Percentiles rank a stretch among this genome's conserved stretches.
Evolutionary conservation across 2,329 filamentous ascomycete genomes (phyloP).

Genomic region (Epichloe gansuensis): DNA sequence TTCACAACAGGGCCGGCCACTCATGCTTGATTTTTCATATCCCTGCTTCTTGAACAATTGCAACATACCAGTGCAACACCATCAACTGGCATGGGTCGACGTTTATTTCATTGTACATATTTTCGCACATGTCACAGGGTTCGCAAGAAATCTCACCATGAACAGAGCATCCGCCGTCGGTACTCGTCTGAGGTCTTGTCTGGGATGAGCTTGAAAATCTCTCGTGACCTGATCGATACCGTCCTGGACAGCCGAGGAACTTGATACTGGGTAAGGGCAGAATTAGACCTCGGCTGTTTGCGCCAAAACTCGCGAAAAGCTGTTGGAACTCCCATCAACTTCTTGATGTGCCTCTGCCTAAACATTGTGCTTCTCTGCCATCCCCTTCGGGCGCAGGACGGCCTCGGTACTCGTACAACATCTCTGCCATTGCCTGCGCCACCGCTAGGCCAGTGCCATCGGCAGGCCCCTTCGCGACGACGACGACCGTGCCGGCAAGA

Average conservation of each 20-base stretch:
- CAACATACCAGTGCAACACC: background rate
- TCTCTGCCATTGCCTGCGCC: conserved; percentile 32
- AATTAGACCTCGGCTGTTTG: background rate
- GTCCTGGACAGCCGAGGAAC: background rate
- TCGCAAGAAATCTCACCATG: background rate
- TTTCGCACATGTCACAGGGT: background rate
- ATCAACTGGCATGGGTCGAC: background rate
- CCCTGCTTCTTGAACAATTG: conserved; percentile 8
- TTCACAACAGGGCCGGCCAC: conserved; percentile 38
- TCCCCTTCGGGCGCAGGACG: conserved; percentile 20
- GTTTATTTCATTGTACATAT: background rate
- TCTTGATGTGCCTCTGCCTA: conserved; percentile 30
- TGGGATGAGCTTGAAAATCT: background rate
- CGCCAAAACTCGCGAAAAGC: background rate
- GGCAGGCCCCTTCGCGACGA: conserved; percentile 31
- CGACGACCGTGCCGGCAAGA: conserved; percentile 24
- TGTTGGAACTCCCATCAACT: conserved; percentile 23
- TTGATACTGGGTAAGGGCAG: conserved; percentile 20
- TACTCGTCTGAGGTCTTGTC: no score
- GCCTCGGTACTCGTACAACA: conserved; percentile 19
- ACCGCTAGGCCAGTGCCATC: conserved; percentile 34
- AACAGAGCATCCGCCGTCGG: no score
- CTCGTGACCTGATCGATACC: background rate
- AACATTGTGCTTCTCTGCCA: conserved; percentile 22
- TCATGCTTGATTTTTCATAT: conserved; percentile 29